Base-by-base conservation (phyloP, 2,329 filamentous ascomycete species). In the Corinectria fuckeliana region DNA sequence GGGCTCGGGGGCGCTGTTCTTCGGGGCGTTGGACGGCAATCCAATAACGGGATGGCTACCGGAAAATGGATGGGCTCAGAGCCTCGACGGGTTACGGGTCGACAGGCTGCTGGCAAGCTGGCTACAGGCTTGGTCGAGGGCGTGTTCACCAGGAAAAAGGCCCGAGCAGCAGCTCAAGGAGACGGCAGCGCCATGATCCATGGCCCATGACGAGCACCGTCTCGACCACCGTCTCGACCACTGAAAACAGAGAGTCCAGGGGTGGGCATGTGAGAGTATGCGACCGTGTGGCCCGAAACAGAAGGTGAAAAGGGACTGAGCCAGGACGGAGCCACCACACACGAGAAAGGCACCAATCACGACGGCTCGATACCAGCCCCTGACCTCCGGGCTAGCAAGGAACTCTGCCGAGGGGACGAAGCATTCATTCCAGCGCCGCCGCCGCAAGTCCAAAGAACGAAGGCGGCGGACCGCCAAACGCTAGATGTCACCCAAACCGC, bases 251-350 rank as follows among this genome's bases (percentile, higher is more conserved):
- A 62, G 63, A 13, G 34, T 62, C 50, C 70, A 67, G 65, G 63
- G 66, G 66, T 63, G 60, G 68, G 66, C 64, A 67, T 70, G 67
- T 65, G 68, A 64, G 70, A 69, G 68, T 68, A 74, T 74, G 69
- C 72, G 68, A 75, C 73, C 68, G 67, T 68, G 56, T 61, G 62
- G 62, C 73, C 74, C 66, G 65, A 75, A 75, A 63, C 56, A 76
- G 74, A 76, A 76, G 74, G 74, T 76, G 71, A 65, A 71, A 69
- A 70, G 63, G n/a, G 18, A 36, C 32, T 14, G 32, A 34, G 32
- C 32, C 32, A 34, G 32, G 58, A 58, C 61, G 64, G 67, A 70
- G 68, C 67, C 72, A 73, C 72, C 71, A 69, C 64, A 65, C 63
- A 64, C 65, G 60, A 65, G 50, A 55, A 61, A 61, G 44, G 63